Percentiles rank a stretch among this genome's conserved stretches.
Evolutionary conservation across 805 yeast species (phyloP).

Genomic region (Debaryomyces prosopidis): DNA sequence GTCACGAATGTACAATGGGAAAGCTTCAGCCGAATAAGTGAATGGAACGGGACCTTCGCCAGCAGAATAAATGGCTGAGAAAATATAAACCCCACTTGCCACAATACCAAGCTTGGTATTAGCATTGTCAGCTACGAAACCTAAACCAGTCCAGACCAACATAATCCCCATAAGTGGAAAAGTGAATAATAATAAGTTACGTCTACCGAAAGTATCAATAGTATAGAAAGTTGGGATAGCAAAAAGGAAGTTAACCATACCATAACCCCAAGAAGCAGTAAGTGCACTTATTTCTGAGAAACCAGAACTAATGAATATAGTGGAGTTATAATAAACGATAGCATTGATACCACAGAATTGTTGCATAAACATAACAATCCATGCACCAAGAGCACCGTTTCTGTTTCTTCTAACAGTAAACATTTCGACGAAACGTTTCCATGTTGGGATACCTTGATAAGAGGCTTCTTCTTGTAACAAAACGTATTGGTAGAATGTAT

Average conservation of each 20-base stretch:
- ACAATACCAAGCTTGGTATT: slow-evolving; percentile 67
- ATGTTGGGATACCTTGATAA: slow-evolving; percentile 44
- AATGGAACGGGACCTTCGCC: slow-evolving; percentile 92
- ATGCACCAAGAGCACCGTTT: slow-evolving; percentile 78
- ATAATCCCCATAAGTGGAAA: slow-evolving; percentile 67
- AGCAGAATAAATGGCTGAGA: slow-evolving; percentile 71
- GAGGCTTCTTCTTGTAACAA: slow-evolving; percentile 63
- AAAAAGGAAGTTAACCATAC: slow-evolving; percentile 75
- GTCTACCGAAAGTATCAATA: slow-evolving; percentile 76
- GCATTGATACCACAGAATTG: slow-evolving; percentile 91
- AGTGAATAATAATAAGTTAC: slow-evolving; percentile 55
- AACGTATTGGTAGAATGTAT: slow-evolving; percentile 58
- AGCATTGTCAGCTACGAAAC: slow-evolving; percentile 60
- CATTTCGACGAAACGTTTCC: slow-evolving; percentile 53
- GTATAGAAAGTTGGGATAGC: slow-evolving; percentile 82
- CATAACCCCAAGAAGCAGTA: slow-evolving; percentile 85
- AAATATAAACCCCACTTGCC: slow-evolving; percentile 72
- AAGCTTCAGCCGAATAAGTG: slow-evolving; percentile 81
- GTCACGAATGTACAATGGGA: slow-evolving; percentile 77
- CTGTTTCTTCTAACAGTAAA: slow-evolving; percentile 77
- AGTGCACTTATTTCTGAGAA: slow-evolving; percentile 62
- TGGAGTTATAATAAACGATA: slow-evolving; percentile 81
- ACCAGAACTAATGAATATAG: slow-evolving; percentile 70
- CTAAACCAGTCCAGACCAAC: slow-evolving; percentile 63
- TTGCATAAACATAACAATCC: slow-evolving; percentile 86